Evolutionary conservation across 163 green algal genomes (phyloP).

Genomic region (Scenedesmus sp.): DNA sequence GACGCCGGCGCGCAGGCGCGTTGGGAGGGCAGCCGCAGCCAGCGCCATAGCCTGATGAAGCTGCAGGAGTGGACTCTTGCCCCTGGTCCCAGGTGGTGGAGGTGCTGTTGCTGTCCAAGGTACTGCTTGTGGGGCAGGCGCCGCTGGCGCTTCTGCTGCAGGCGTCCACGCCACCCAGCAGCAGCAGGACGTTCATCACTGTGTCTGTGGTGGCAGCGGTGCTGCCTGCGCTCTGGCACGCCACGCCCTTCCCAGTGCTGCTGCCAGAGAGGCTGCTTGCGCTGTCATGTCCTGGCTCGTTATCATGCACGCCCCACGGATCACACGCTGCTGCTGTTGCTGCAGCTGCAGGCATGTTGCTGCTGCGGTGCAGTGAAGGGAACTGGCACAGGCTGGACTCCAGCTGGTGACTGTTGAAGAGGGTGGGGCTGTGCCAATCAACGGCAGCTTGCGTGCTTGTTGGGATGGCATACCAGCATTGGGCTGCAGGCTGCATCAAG

Average conservation of each 20-base stretch:
- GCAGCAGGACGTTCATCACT: neutral
- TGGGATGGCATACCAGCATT: neutral
- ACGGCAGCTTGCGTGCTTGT: neutral
- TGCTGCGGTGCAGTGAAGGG: neutral
- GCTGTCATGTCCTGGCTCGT: neutral
- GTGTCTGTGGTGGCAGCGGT: neutral
- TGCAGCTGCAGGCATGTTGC: neutral
- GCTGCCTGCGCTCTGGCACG: neutral
- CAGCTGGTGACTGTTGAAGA: neutral
- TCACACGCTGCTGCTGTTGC: neutral
- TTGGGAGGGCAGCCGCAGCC: neutral
- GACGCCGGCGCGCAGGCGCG: neutral
- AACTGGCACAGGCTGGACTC: neutral
- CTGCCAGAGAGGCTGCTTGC: neutral
- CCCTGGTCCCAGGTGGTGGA: neutral
- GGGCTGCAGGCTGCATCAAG: neutral
- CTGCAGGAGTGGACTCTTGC: neutral
- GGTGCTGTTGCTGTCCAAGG: neutral
- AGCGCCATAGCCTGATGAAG: neutral
- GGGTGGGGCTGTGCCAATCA: neutral
- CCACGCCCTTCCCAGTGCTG: neutral
- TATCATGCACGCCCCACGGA: neutral
- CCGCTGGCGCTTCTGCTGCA: neutral
- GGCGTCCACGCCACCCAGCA: neutral
- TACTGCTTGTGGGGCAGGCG: neutral